Evolutionary conservation across 257 asterid genomes (phyloP).

Genomic region (Nicotiana attenuata): DNA sequence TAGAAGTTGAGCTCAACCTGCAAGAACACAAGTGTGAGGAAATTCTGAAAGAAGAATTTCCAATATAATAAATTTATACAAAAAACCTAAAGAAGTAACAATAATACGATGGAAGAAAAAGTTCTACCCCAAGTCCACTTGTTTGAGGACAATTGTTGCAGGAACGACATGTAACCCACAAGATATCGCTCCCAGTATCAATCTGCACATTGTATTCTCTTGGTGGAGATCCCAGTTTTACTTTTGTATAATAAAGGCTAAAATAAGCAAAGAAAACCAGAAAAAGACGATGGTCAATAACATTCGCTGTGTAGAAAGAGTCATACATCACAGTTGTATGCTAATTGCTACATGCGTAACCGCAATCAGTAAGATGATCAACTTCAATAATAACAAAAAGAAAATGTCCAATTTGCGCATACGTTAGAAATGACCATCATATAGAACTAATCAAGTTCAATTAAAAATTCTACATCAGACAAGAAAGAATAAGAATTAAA

Average conservation of each 20-base stretch:
- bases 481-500: neutral
- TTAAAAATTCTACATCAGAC: neutral
- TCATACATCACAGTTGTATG: neutral
- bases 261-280: slow-evolving; percentile 6
- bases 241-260: slow-evolving; percentile 79
- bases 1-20: slow-evolving; percentile 72
- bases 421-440: neutral
- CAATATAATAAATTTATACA: neutral
- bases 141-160: slow-evolving; percentile 67
- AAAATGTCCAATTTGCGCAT: neutral
- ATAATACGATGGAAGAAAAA: slow-evolving; percentile 1
- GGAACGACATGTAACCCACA: slow-evolving; percentile 79
- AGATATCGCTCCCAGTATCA: slow-evolving; percentile 80
- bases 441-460: neutral
- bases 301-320: neutral
- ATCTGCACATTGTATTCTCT: slow-evolving; percentile 77
- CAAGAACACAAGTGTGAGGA: slow-evolving; percentile 12
- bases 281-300: neutral
- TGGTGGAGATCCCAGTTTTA: slow-evolving; percentile 80
- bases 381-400: neutral
- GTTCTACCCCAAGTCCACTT: slow-evolving; percentile 75
- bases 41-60: neutral
- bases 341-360: neutral
- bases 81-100: neutral
- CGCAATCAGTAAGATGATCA: no score